Base-by-base conservation (phyloP, 108 stramenopile species). In the Pseudonitzschia multiseries region DNA sequence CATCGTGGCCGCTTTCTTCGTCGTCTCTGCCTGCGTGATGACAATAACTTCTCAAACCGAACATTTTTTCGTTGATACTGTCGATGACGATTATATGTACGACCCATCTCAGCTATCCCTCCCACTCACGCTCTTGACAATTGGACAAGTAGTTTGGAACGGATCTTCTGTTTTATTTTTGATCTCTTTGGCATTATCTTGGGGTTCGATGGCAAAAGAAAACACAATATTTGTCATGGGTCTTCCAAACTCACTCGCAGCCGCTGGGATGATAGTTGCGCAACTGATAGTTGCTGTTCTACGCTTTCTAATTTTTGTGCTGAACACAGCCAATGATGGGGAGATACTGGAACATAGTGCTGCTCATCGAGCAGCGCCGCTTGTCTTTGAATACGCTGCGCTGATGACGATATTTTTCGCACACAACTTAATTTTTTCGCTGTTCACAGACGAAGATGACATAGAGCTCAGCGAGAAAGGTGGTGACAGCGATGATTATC, bases 351-450 rank as follows among this genome's bases (percentile, higher is more conserved):
- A 43, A 1, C 33, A 65, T 0, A 65, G 64, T 41, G 64, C 36
- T 12, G 20, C 41, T 18, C 22, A 65, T 18, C 22, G 10, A 0
- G 36, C 21, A 18, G 18, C 41, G 3, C 64, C 64, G 9, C 22
- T 65, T 28, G 33, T 41, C 6, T 42, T 65, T 33, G 20, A 41
- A 40, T 65, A 42, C 41, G 13, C 64, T 0, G 41, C 41, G 64
- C 10, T 65, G 64, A 65, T 65, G 64, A 65, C 64, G 5, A 33
- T 33, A 24, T 65, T 65, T 43, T 65, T 65, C 64, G 40, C 41
- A 43, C 64, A 65, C 36, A 65, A 65, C 20, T 41, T 65, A 28
- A 43, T 44, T 28, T 24, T 65, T 43, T 21, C 64, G 24, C 20
- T 65, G 20, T 41, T 42, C 33, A 4, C 64, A 10, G 18, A 65